Evolutionary conservation across 495 filamentous ascomycete genomes (phyloP).

Genomic region (Pyrenula aspistea): DNA sequence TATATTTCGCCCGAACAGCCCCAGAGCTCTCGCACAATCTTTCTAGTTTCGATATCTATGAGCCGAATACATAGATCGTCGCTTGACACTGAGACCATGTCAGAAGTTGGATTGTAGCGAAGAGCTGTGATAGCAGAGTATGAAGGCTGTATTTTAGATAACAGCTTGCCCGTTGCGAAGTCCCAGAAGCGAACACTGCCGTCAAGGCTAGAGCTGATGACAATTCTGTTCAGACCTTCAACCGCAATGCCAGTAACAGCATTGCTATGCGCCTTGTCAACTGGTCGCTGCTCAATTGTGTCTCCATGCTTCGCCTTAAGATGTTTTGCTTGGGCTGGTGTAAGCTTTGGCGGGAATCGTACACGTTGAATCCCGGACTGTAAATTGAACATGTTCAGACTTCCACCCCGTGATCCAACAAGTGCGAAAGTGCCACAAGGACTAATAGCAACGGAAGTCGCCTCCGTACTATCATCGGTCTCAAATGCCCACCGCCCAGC

Average conservation of each 20-base stretch:
- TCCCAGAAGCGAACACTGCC: slow-evolving; percentile 99
- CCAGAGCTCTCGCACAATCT: slow-evolving; percentile 86
- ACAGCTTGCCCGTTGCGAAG: slow-evolving; percentile 69
- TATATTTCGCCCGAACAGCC: slow-evolving; percentile 70
- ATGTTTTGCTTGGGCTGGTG: slow-evolving; percentile 50
- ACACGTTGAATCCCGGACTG: slow-evolving; percentile 83
- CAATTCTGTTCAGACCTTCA: slow-evolving; percentile 68
- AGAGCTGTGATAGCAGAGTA: slow-evolving; percentile 64
- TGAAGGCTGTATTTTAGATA: slow-evolving; percentile 52
- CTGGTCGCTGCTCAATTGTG: slow-evolving; percentile 13
- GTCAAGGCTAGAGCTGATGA: slow-evolving; percentile 79
- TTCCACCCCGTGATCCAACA: slow-evolving; percentile 72
- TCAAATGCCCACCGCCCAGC: slow-evolving; percentile 89
- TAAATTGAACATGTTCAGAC: slow-evolving; percentile 89
- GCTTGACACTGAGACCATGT: slow-evolving; percentile 81
- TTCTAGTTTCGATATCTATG: slow-evolving; percentile 81
- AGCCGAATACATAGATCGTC: slow-evolving; percentile 81
- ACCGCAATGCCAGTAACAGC: slow-evolving; percentile 77
- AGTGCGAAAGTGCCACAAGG: slow-evolving; percentile 89
- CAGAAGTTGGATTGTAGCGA: slow-evolving; percentile 65
- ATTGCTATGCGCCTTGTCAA: slow-evolving; percentile 56
- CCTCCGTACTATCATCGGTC: slow-evolving; percentile 71
- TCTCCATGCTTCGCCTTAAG: slow-evolving; percentile 40
- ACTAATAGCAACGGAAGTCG: slow-evolving; percentile 76
- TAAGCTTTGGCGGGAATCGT: slow-evolving; percentile 63